Percentiles rank a stretch among this genome's conserved stretches.
Evolutionary conservation across 1,284 basidiomycete species (phyloP).

Genomic region (Ganoderma meredithae): DNA sequence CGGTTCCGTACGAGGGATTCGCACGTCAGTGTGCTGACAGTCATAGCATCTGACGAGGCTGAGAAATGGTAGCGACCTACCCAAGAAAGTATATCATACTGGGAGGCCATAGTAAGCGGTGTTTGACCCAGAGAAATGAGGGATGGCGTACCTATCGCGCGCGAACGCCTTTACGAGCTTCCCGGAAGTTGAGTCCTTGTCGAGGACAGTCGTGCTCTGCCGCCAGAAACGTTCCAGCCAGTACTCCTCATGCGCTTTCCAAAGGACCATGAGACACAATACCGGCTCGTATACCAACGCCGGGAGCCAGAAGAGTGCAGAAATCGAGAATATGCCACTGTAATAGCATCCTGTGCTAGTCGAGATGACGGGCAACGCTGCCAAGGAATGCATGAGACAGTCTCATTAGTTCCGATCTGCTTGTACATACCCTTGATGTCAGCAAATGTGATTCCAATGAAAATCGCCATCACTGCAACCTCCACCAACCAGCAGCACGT

Average conservation of each 20-base stretch:
- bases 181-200: not conserved
- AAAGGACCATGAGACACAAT: slow-evolving; percentile 37
- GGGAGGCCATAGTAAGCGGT: not conserved
- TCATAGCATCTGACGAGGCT: no score
- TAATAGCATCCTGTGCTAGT: slow-evolving; percentile 40
- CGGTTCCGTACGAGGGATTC: not conserved
- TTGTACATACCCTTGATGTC: slow-evolving; percentile 29
- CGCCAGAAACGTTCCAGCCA: slow-evolving; percentile 7
- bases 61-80: slow-evolving; percentile 16
- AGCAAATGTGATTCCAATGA: slow-evolving; percentile 35
- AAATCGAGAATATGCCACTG: slow-evolving; percentile 32
- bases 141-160: slow-evolving; percentile 2
- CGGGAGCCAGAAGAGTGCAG: slow-evolving; percentile 40
- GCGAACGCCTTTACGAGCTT: slow-evolving; percentile 8
- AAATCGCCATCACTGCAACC: slow-evolving; percentile 31
- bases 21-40: not conserved
- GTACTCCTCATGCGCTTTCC: slow-evolving; percentile 33
- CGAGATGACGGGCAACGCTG: slow-evolving; percentile 38
- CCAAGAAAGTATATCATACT: slow-evolving; percentile 33
- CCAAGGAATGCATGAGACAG: not conserved
- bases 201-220: not conserved
- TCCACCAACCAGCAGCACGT: slow-evolving; percentile 30
- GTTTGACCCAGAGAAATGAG: no score
- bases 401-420: not conserved
- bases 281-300: slow-evolving; percentile 39